phyloP scores from a whole-genome alignment of 768 basidiomycete genomes.

The Coprinopsis strossmayeri region DNA sequence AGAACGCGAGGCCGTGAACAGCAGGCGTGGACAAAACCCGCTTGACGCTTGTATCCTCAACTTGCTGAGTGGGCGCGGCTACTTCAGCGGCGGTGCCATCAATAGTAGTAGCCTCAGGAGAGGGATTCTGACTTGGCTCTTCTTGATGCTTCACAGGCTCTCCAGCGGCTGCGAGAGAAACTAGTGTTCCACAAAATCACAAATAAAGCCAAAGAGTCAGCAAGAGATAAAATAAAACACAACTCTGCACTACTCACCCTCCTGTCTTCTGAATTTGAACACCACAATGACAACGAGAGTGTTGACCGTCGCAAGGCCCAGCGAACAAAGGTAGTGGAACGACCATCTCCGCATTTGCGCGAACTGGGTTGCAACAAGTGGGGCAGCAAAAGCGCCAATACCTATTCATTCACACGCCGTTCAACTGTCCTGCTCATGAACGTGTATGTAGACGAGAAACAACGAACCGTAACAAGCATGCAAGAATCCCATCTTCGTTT shows the following conservation, averaged over 20 bases:
- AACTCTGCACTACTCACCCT: slow-evolving; percentile 35
- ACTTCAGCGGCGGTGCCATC: too few species aligned
- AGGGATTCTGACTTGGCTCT: slow-evolving; percentile 23
- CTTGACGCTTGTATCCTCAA: slow-evolving; percentile 25
- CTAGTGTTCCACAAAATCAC: too few species aligned
- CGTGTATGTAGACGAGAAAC: neutral
- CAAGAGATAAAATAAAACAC: neutral
- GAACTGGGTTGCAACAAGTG: slow-evolving; percentile 80
- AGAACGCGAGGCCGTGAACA: slow-evolving; percentile 59
- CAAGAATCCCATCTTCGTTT: slow-evolving; percentile 63
- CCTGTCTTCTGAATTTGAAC: slow-evolving; percentile 66
- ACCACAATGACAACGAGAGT: slow-evolving; percentile 42
- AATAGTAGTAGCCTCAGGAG: too few species aligned
- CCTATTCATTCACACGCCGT: slow-evolving; percentile 29
- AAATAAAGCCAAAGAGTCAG: neutral
- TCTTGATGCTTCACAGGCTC: slow-evolving; percentile 31
- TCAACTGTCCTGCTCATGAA: neutral
- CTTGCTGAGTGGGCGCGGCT: too few species aligned
- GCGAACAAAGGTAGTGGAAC: slow-evolving; percentile 67
- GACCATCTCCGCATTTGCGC: slow-evolving; percentile 62
- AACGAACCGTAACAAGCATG: slow-evolving; percentile 55
- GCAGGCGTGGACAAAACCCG: slow-evolving; percentile 47
- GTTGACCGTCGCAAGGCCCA: slow-evolving; percentile 61
- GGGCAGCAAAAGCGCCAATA: slow-evolving; percentile 58
- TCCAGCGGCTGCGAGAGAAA: slow-evolving; percentile 43